Conservation (phyloP, 257 asterid species). For the Lavandula angustifolia region DNA sequence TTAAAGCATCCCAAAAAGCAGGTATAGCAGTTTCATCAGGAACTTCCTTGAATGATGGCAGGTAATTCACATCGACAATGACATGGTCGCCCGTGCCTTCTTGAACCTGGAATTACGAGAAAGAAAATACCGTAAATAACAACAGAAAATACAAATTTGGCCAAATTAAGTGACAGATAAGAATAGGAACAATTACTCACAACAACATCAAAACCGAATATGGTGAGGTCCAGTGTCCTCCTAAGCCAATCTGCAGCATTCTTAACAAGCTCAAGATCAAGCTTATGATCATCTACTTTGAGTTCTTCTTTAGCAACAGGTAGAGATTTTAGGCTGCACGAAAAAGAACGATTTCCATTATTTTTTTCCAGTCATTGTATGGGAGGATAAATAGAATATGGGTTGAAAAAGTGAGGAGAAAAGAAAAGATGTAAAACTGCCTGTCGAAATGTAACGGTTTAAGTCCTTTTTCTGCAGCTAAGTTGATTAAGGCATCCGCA, state of each 20-base stretch:
- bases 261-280: slow-evolving; percentile 80
- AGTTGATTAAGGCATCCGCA: slow-evolving; percentile 63
- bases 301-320: slow-evolving; percentile 61
- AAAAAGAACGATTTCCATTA: slow-evolving; percentile 24
- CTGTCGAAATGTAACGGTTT: slow-evolving; percentile 88
- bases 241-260: slow-evolving; percentile 80
- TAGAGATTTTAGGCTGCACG: slow-evolving; percentile 84
- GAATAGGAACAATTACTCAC: slow-evolving; percentile 49
- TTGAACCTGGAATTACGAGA: slow-evolving; percentile 57
- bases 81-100: slow-evolving; percentile 92
- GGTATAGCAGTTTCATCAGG: slow-evolving; percentile 87
- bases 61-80: slow-evolving; percentile 88
- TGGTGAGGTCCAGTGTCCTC: slow-evolving; percentile 69
- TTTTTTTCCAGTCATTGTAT: slow-evolving; percentile 10
- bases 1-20: slow-evolving; percentile 90
- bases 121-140: background rate
- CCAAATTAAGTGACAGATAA: background rate
- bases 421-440: slow-evolving; percentile 35
- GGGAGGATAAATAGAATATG: slow-evolving; percentile 11
- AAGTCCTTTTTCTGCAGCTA: slow-evolving; percentile 53
- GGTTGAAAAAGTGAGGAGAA: slow-evolving; percentile 22
- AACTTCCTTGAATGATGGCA: slow-evolving; percentile 96
- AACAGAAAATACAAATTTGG: background rate
- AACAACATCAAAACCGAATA: slow-evolving; percentile 92
- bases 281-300: slow-evolving; percentile 40